A percentile compares a stretch with the other conserved stretches of the same genome.
Evolutionary conservation across 2,329 filamentous ascomycete species (phyloP).

Genomic region (Aaosphaeria pasadenensis): DNA sequence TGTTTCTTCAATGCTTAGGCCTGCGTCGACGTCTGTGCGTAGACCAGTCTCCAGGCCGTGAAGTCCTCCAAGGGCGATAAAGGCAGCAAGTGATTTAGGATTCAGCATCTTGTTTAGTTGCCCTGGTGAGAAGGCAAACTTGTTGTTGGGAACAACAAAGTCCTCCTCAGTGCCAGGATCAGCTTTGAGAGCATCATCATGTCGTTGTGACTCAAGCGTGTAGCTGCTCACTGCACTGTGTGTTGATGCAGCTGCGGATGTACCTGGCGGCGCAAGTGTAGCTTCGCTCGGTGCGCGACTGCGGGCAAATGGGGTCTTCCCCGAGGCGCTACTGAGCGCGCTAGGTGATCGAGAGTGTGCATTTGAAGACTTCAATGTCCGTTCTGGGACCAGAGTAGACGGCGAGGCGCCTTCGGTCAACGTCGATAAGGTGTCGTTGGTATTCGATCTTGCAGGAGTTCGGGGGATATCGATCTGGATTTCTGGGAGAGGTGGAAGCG

Average conservation of each 20-base stretch:
- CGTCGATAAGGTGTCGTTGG: conserved; percentile 17
- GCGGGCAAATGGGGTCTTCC: conserved; percentile 8
- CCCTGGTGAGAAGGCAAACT: conserved; percentile 54
- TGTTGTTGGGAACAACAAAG: conserved; percentile 38
- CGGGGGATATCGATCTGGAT: conserved; percentile 22
- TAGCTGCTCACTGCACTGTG: conserved; percentile 14
- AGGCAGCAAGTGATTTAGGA: conserved; percentile 49
- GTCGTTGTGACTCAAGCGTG: conserved; percentile 17
- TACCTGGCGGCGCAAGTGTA: conserved; percentile 13
- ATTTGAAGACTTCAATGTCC: conserved; percentile 11
- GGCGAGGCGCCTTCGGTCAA: conserved; percentile 18
- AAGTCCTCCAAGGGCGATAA: conserved; percentile 54
- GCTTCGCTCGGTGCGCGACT: conserved; percentile 22
- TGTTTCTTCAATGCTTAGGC: conserved; percentile 52
- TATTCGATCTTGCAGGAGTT: conserved; percentile 16
- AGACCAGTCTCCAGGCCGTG: conserved; percentile 52
- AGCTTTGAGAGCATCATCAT: conserved; percentile 22
- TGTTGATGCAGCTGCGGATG: conserved; percentile 16
- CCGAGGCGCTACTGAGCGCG: conserved; percentile 10
- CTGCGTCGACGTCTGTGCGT: conserved; percentile 47
- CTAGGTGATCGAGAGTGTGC: conserved; percentile 15
- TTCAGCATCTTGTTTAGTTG: conserved; percentile 55
- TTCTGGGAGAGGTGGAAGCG: conserved; percentile 18
- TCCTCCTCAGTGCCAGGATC: conserved; percentile 22
- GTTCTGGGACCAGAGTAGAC: conserved; percentile 18